These are phyloP conservation scores for Fraxinus cuspidata DNA, from an alignment of 257 asterid species.

Conservation along the genomic window DNA sequence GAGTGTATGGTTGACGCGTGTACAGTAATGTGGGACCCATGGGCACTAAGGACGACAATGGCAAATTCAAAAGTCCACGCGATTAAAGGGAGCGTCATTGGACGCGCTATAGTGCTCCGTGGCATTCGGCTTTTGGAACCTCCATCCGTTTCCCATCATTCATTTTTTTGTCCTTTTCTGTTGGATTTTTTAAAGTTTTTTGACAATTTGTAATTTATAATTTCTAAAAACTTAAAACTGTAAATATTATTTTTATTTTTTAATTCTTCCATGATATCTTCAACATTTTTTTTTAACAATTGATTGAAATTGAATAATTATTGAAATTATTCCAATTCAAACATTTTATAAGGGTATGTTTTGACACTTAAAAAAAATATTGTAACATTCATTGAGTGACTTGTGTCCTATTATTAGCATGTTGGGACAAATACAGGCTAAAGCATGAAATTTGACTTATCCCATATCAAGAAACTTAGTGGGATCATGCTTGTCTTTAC, in stretches of 20 bases:
- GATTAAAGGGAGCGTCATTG: not conserved
- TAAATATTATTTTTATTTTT: no score
- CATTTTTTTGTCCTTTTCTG: not conserved
- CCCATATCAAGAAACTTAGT: not conserved
- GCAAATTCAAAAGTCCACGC: constrained; percentile 21
- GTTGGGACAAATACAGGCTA: no score
- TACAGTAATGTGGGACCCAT: constrained; percentile 30
- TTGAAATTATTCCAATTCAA: not conserved
- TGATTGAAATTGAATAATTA: not conserved
- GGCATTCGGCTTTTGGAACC: not conserved
- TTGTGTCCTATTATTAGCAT: not conserved
- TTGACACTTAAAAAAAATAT: no score
- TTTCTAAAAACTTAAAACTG: not conserved
- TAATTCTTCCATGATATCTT: not conserved
- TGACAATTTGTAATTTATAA: not conserved
- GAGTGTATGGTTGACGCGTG: constrained; percentile 37
- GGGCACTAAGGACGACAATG: not conserved
- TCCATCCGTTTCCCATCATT: not conserved
- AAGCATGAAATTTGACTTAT: not conserved
- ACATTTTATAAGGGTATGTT: no score
- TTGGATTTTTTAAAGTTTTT: not conserved
- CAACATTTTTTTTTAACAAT: not conserved
- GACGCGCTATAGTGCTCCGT: not conserved
- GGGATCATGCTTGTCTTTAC: not conserved
- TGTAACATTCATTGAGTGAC: not conserved